A percentile compares a stretch with the other conserved stretches of the same genome.
phyloP scores from a whole-genome alignment of 2,329 filamentous ascomycete species.

The Alternaria metachromatica region DNA sequence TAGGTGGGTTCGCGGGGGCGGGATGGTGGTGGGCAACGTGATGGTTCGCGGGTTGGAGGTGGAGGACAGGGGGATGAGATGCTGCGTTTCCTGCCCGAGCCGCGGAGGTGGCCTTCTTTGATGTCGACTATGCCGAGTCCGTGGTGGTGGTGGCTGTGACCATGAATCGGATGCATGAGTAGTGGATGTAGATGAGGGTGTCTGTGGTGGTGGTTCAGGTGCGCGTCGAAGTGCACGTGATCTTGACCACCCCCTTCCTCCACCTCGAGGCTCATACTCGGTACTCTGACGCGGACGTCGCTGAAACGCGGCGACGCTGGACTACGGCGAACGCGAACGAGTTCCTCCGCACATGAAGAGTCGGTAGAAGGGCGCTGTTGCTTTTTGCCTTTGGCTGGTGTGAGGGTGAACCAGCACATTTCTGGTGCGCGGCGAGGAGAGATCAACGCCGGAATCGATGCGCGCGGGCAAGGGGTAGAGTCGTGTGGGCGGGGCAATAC shows the following conservation, averaged over 20 bases:
- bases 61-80: constrained; percentile 21
- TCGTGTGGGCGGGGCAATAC: constrained; percentile 28
- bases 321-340: constrained; percentile 37
- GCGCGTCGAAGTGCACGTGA: constrained; percentile 26
- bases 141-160: constrained; percentile 16
- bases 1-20: constrained; percentile 34
- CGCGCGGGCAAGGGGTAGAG: constrained; percentile 28
- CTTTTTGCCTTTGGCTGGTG: constrained; percentile 29
- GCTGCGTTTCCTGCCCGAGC: constrained; percentile 26
- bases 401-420: constrained; percentile 46
- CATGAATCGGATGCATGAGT: constrained; percentile 33
- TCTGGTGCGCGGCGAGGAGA: constrained; percentile 10
- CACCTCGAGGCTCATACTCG: constrained; percentile 25
- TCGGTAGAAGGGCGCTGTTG: constrained; percentile 23
- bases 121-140: constrained; percentile 1
- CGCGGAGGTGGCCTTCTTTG: constrained; percentile 21
- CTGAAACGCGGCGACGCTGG: constrained; percentile 26
- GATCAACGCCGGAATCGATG: constrained; percentile 21
- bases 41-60: constrained; percentile 20
- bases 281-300: constrained; percentile 31
- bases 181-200: constrained; percentile 33
- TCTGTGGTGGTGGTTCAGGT: constrained; percentile 24
- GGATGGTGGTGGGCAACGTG: constrained; percentile 5
- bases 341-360: constrained; percentile 35
- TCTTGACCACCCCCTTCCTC: constrained; percentile 25